phyloP scores from a whole-genome alignment of 768 basidiomycete genomes.

The Lentinula lateritia region DNA sequence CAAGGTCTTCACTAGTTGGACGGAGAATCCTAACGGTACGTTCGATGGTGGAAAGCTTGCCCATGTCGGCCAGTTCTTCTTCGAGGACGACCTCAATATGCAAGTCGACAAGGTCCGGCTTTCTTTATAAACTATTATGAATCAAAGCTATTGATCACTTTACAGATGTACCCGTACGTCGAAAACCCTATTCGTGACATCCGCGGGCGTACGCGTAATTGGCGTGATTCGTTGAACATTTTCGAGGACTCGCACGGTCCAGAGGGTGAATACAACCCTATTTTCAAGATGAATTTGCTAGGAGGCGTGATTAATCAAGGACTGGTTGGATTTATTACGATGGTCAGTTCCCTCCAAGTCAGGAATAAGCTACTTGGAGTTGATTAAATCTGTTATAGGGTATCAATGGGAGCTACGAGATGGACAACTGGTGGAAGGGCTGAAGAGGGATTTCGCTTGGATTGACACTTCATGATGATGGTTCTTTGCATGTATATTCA shows the following conservation, averaged over 20 bases:
- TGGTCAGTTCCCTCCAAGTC: constrained; percentile 26
- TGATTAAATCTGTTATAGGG: constrained; percentile 7
- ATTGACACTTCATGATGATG: not conserved
- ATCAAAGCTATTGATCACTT: not conserved
- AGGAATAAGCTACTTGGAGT: not conserved
- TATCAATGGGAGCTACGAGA: constrained; percentile 16
- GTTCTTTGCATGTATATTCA: not conserved
- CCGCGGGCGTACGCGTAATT: constrained; percentile 45
- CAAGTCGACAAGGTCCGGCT: constrained; percentile 38
- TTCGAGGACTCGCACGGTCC: constrained; percentile 45
- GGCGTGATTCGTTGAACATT: constrained; percentile 48
- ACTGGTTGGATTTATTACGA: constrained; percentile 49
- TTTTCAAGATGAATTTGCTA: constrained; percentile 44
- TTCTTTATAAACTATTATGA: not conserved
- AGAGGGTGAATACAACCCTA: constrained; percentile 45
- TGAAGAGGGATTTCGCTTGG: not conserved
- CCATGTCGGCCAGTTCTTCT: constrained; percentile 53
- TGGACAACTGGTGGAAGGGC: constrained; percentile 19
- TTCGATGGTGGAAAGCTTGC: constrained; percentile 38
- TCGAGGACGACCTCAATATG: constrained; percentile 46
- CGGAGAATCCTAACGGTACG: constrained; percentile 34
- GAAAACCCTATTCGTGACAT: constrained; percentile 43
- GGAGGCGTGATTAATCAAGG: constrained; percentile 49
- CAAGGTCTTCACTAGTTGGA: constrained; percentile 50
- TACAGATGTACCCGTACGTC: constrained; percentile 46